Evolutionary conservation across 2,329 filamentous ascomycete genomes (phyloP).

Genomic region (Tolypocladium cylindrosporum): DNA sequence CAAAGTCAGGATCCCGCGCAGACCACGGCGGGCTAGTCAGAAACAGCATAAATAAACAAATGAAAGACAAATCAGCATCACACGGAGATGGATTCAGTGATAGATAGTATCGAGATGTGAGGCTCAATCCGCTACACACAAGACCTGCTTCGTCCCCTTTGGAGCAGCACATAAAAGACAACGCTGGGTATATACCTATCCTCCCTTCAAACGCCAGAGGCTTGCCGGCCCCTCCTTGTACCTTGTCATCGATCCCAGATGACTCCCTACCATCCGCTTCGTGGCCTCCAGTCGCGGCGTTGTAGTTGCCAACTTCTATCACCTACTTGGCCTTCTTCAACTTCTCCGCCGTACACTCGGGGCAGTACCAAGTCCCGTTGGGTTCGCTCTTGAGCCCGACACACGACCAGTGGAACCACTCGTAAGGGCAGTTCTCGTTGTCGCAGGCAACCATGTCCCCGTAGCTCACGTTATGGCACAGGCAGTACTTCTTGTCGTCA

Average conservation of each 20-base stretch:
- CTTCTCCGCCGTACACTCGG: slow-evolving; percentile 43
- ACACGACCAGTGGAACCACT: slow-evolving; percentile 83
- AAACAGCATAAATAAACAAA: background rate
- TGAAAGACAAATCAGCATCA: background rate
- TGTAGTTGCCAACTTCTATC: background rate
- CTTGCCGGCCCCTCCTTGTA: no score
- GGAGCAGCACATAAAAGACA: background rate
- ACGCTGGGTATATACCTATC: background rate
- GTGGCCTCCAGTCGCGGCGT: background rate
- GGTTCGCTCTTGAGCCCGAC: slow-evolving; percentile 60
- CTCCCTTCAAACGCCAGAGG: background rate
- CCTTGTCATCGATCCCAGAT: background rate
- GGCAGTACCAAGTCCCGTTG: slow-evolving; percentile 59
- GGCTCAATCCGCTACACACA: no score
- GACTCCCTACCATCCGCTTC: background rate
- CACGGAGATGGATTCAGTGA: background rate
- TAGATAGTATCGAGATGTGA: background rate
- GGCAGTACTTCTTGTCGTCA: slow-evolving; percentile 73
- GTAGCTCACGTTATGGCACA: slow-evolving; percentile 74
- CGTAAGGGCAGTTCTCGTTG: slow-evolving; percentile 68
- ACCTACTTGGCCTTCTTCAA: slow-evolving; percentile 28
- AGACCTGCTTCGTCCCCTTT: background rate
- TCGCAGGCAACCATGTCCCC: slow-evolving; percentile 87
- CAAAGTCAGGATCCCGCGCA: background rate
- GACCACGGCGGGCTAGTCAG: background rate